Conservation (phyloP, 441 rosid species). For the Populus tomentosa region DNA sequence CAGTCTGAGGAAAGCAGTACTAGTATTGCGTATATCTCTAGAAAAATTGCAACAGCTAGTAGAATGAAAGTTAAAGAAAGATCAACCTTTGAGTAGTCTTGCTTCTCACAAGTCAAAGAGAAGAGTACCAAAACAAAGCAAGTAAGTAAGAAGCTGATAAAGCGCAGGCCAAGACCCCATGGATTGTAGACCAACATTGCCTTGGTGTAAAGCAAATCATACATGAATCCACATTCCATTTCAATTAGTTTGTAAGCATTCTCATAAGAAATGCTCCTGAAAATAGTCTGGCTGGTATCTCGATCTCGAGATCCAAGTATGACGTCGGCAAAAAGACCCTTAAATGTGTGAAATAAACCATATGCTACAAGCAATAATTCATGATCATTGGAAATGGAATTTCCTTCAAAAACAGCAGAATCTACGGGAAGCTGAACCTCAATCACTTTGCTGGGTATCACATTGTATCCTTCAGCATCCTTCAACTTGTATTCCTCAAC, state of each 20-base stretch:
- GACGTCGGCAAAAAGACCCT: slow-evolving; percentile 33
- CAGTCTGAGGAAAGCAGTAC: slow-evolving; percentile 19
- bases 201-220: slow-evolving; percentile 28
- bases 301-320: slow-evolving; percentile 32
- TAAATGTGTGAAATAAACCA: slow-evolving; percentile 9
- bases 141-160: slow-evolving; percentile 19
- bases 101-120: not conserved
- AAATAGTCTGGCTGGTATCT: slow-evolving; percentile 26
- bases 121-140: not conserved
- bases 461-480: slow-evolving; percentile 16
- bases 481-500: slow-evolving; percentile 12
- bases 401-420: slow-evolving; percentile 4
- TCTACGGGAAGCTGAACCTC: slow-evolving; percentile 1
- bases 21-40: slow-evolving; percentile 17
- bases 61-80: slow-evolving; percentile 4
- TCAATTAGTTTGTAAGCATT: slow-evolving; percentile 23
- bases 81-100: not conserved
- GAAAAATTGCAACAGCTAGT: slow-evolving; percentile 16
- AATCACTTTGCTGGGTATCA: slow-evolving; percentile 1
- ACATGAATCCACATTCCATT: slow-evolving; percentile 31
- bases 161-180: slow-evolving; percentile 14
- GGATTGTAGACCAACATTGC: slow-evolving; percentile 7
- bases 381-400: not conserved
- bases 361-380: not conserved
- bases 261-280: not conserved